Conservation (phyloP, 23 red algal genomes). For the Rhodosorus marinus region DNA sequence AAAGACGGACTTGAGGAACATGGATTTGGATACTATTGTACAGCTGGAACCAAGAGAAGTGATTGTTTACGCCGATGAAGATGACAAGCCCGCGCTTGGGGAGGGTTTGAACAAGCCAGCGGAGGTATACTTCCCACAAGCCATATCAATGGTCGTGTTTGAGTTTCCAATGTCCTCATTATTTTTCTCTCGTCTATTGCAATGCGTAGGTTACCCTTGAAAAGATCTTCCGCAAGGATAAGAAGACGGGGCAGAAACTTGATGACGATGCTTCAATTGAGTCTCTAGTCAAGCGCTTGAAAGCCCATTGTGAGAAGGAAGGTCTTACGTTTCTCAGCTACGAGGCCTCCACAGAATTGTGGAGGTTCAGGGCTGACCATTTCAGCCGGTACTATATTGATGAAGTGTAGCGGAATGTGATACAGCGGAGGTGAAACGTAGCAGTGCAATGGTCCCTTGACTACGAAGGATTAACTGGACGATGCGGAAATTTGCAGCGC, state of each 20-base stretch:
- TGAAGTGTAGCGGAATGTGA: no score
- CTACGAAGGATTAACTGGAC: no score
- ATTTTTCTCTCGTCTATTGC: no score
- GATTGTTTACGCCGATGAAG: conserved; percentile 47
- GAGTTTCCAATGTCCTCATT: no score
- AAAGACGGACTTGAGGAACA: conserved; percentile 37
- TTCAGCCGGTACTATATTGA: conserved; percentile 7
- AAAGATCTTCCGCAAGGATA: conserved; percentile 32
- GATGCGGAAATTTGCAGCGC: no score
- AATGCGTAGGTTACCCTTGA: no score
- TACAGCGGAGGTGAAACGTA: no score
- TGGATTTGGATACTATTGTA: conserved; percentile 54
- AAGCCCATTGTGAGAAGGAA: conserved; percentile 47
- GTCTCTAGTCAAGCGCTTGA: conserved; percentile 34
- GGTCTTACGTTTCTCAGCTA: conserved; percentile 50
- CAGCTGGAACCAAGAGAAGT: conserved; percentile 41
- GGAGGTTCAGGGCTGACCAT: conserved; percentile 37
- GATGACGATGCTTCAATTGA: conserved; percentile 17
- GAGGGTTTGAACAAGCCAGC: conserved; percentile 43
- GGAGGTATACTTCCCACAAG: no score
- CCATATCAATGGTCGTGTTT: no score
- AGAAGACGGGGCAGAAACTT: conserved; percentile 16
- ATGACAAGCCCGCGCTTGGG: conserved; percentile 3
- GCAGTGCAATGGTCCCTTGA: no score
- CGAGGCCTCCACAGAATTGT: conserved; percentile 45